Conservation (phyloP, 352 stramenopile genomes). For the Phytophthora pluvialis region DNA sequence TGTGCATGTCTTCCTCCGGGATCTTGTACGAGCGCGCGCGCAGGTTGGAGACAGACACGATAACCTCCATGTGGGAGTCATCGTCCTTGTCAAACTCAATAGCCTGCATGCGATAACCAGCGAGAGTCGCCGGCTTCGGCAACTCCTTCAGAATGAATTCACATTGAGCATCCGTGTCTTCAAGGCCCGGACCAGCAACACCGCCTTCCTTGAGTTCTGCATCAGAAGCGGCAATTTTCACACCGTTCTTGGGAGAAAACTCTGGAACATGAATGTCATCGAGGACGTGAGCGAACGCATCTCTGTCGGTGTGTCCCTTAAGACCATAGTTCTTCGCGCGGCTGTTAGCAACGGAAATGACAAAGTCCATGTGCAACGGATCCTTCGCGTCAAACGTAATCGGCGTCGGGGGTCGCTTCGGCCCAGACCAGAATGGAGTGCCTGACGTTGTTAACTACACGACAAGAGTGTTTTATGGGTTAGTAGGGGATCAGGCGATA, state of each 20-base stretch:
- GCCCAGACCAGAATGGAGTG: conserved; percentile 98
- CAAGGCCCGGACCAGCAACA: conserved; percentile 38
- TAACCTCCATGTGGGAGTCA: conserved; percentile 98
- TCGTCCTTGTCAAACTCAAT: conserved; percentile 99
- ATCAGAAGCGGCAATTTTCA: conserved; percentile 99
- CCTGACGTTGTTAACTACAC: conserved; percentile 93
- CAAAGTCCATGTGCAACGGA: conserved; percentile 95
- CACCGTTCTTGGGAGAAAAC: conserved; percentile 94
- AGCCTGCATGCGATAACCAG: conserved; percentile 91
- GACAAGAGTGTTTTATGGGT: not conserved
- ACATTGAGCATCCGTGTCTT: conserved; percentile 80
- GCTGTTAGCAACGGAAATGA: conserved; percentile 95
- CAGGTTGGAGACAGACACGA: conserved; percentile 97
- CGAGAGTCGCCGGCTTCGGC: conserved; percentile 81
- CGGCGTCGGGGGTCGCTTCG: conserved; percentile 96
- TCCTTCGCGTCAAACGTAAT: conserved; percentile 94
- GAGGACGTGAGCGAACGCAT: conserved; percentile 77
- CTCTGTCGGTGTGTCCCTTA: conserved; percentile 61
- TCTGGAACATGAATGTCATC: conserved; percentile 91
- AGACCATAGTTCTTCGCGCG: conserved; percentile 96
- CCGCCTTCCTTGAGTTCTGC: conserved; percentile 94
- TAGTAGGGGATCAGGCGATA: not conserved
- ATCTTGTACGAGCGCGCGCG: conserved; percentile 99
- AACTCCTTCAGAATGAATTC: conserved; percentile 85
- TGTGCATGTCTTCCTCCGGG: conserved; percentile 96